A percentile compares a stretch with the other conserved stretches of the same genome.
Conservation (phyloP, 73 alveolate species). For the Paramecium octaurelia region DNA sequence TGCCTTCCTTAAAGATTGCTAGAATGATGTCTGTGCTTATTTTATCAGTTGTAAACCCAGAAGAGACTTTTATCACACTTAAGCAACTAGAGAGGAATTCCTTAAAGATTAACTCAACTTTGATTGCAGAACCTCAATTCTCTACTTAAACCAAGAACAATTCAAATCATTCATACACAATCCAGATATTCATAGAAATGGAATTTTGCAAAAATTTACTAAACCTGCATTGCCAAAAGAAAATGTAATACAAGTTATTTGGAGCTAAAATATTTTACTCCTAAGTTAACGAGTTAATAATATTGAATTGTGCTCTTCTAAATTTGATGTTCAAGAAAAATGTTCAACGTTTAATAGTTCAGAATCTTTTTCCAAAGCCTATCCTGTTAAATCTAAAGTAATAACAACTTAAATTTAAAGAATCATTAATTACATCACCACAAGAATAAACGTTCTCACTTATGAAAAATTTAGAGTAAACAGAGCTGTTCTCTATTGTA, state of each 20-base stretch:
- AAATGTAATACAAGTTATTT: slow-evolving; percentile 8
- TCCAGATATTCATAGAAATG: not conserved
- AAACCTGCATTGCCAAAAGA: not conserved
- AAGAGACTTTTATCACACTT: not conserved
- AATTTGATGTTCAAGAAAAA: slow-evolving; percentile 32
- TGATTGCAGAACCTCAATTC: slow-evolving; percentile 25
- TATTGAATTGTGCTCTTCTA: not conserved
- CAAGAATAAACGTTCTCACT: not conserved
- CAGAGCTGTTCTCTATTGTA: slow-evolving; percentile 3
- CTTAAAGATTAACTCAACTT: not conserved
- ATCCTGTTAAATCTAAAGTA: slow-evolving; percentile 22
- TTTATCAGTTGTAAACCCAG: not conserved
- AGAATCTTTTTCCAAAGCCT: not conserved
- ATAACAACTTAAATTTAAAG: not conserved
- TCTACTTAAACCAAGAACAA: not conserved
- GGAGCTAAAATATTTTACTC: not conserved
- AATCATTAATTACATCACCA: not conserved
- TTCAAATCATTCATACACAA: not conserved
- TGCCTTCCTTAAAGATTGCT: not conserved
- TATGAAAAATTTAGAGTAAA: slow-evolving; percentile 25
- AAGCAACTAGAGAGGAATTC: slow-evolving; percentile 6
- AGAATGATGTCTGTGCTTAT: not conserved
- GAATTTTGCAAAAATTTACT: not conserved
- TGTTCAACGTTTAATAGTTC: slow-evolving; percentile 38
- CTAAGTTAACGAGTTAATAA: not conserved